Base-by-base conservation (phyloP, 306 rosid genomes). In the Cucurbita moschata region DNA sequence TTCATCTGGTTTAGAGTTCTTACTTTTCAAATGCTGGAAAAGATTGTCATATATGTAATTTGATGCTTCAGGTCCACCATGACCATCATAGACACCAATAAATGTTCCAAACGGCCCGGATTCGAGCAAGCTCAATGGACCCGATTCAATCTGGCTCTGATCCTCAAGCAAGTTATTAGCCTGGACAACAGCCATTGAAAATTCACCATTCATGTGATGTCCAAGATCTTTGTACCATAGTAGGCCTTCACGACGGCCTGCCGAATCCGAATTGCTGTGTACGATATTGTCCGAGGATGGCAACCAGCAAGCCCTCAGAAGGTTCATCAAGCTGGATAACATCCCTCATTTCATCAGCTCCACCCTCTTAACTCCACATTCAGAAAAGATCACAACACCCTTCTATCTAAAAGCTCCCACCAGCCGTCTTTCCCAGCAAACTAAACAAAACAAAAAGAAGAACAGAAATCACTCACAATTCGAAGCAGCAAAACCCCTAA, bases 301-400 rank as follows among this genome's bases (percentile, higher is more conserved):
- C 76, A 81, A 80, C 95, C 89, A 92, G 83, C 98, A 92, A 82
- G 92, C 96, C 81, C 82, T 86, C 82, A 92, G 86, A 78, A 82
- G 80, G 91, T 90, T 85, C 87, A 87, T 88, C 86, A 88, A 90
- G 83, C 76, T 85, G 84, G 96, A 90, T 90, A 90, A 78, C 98
- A 92, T 90, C 92, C 98, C 98, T 92, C 98, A 92, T 92, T 86
- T 92, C 98, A 87, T 89, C 92, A 76, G 73, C 69, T 81, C 79
- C 83, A 82, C 75, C 84, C 80, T 85, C 87, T 73, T 66, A 77
- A 82, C 81, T 84, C 87, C 80, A 83, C 91, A 88, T 88, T 96
- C 87, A 86, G 81, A 77, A 83, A 76, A 92, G 88, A 87, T 89
- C 90, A 73, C 76, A 72, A 42, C 61, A 55, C 43, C 59, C 70